phyloP scores from a whole-genome alignment of 2,329 filamentous ascomycete species.

The Fusarium odoratissimum region DNA sequence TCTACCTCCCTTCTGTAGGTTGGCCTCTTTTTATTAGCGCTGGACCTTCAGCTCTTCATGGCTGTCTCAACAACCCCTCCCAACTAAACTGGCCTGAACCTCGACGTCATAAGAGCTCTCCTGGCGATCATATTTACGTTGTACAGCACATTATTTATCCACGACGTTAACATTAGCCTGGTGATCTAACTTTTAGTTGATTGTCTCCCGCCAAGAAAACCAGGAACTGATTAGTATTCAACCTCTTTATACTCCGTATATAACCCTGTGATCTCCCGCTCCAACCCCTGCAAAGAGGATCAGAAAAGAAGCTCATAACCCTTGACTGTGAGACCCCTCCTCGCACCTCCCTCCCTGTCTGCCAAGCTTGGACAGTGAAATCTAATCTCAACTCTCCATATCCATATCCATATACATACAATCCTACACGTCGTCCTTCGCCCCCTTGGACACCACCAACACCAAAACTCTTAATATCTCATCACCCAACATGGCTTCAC shows the following conservation, averaged over 20 bases:
- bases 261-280: slow-evolving; percentile 3
- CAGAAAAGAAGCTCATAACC: slow-evolving; percentile 34
- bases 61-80: slow-evolving; percentile 30
- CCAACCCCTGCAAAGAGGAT: slow-evolving; percentile 5
- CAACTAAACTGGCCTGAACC: neutral
- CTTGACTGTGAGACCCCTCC: slow-evolving; percentile 36
- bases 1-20: neutral
- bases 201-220: neutral
- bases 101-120: slow-evolving; percentile 36
- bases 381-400: slow-evolving; percentile 23
- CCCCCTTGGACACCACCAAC: slow-evolving; percentile 2
- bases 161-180: slow-evolving; percentile 34
- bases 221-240: neutral
- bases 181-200: slow-evolving; percentile 10
- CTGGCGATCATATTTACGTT: slow-evolving; percentile 20
- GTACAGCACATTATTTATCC: slow-evolving; percentile 8
- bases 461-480: neutral
- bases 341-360: slow-evolving; percentile 34
- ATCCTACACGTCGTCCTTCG: slow-evolving; percentile 12
- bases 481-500: slow-evolving; percentile 47
- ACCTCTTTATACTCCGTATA: neutral
- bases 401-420: slow-evolving; percentile 1
- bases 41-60: slow-evolving; percentile 16
- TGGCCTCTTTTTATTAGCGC: neutral
- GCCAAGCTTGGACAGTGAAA: slow-evolving; percentile 33